Base-by-base conservation (phyloP, 2,329 filamentous ascomycete species). In the Orbilia brochopaga region DNA sequence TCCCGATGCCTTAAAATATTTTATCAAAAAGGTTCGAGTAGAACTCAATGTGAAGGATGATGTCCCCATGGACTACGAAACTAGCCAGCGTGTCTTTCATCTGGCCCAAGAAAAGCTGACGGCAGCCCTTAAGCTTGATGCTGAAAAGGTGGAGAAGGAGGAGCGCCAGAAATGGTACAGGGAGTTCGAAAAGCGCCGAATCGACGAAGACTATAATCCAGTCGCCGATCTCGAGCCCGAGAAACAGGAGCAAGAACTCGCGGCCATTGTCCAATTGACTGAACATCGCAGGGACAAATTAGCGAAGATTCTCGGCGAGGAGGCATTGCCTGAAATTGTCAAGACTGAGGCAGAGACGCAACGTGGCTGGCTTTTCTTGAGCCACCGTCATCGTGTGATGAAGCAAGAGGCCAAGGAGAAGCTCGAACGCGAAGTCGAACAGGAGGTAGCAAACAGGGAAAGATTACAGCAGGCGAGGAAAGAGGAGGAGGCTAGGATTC, bases 161-260 rank as follows among this genome's bases (percentile, higher is more conserved):
- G 37, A 60, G 13, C 66, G 59, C 32, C 19, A 32, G 23, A 23
- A n/a, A 0, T 15, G 35, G 24, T 30, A 53, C 5, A 19, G 13
- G 4, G 21, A 70, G n/a, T 37, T 55, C n/a, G 21, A 53, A 8
- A 15, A 54, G 6, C 37, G n/a, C 10, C 7, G 19, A 15, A 37
- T 23, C 5, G 10, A 46, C 4, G 10, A 17, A 0, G 13, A 58
- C 21, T 53, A 44, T 5, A 35, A 69, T 15, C 58, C 53, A 4
- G 8, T 69, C 11, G 50, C 32, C 7, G 65, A 63, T 46, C 35
- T 69, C 5, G 50, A 54, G 1, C 13, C 23, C 10, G 35, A 58
- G 4, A 53, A 58, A n/a, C 44, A n/a, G 6, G 11, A 48, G 13
- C 17, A 54, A 6, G 65, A 69, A 11, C 23, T 53, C 17, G 10